Evolutionary conservation across 2,329 filamentous ascomycete species (phyloP).

Genomic region (Penicillium sp.): DNA sequence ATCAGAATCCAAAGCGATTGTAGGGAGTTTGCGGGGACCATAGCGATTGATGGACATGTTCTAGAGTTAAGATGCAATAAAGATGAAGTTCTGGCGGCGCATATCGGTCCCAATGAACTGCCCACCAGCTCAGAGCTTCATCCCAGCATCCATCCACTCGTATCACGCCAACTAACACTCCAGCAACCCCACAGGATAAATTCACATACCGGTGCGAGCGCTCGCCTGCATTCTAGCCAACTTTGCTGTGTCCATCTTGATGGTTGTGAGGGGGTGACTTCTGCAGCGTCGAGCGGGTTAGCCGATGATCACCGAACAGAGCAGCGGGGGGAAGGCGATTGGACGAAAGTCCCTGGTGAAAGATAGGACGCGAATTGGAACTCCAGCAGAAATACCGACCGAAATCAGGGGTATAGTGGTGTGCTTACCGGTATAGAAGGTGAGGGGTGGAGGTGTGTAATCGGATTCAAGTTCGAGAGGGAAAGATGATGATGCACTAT

Average conservation of each 20-base stretch:
- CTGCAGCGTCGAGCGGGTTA: constrained; percentile 16
- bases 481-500: constrained; percentile 8
- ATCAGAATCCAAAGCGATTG: not conserved
- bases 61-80: not conserved
- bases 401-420: not conserved
- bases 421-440: not conserved
- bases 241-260: constrained; percentile 66
- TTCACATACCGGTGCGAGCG: constrained; percentile 64
- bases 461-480: not conserved
- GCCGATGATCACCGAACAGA: constrained; percentile 12
- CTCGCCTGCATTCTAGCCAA: constrained; percentile 65
- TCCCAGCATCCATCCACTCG: constrained; percentile 1
- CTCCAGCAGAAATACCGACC: not conserved
- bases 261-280: constrained; percentile 30
- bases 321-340: not conserved
- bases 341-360: not conserved
- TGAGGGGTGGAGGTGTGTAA: not conserved
- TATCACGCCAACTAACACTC: not conserved
- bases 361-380: not conserved
- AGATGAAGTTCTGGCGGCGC: not conserved
- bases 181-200: constrained; percentile 1
- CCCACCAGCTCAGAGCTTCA: constrained; percentile 10
- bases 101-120: not conserved
- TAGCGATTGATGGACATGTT: not conserved
- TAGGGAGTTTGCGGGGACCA: not conserved